Evolutionary conservation across 352 stramenopile genomes (phyloP).

Genomic region (Pythium aristosporum): DNA sequence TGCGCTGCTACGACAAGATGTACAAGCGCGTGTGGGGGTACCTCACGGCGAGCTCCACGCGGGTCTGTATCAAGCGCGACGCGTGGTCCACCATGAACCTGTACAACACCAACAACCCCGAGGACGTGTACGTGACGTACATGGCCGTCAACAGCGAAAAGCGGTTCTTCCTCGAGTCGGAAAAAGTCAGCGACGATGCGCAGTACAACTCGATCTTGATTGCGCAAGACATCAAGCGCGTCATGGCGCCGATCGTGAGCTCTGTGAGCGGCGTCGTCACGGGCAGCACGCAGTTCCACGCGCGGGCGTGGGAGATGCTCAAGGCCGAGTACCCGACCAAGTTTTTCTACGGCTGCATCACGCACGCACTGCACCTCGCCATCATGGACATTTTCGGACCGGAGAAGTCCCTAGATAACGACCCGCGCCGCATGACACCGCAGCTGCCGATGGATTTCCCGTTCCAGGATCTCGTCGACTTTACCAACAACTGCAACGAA

Average conservation of each 20-base stretch:
- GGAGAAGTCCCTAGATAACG: constrained; percentile 67
- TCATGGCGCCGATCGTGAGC: constrained; percentile 70
- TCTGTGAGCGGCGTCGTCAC: constrained; percentile 77
- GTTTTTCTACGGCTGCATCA: constrained; percentile 87
- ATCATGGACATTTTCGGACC: constrained; percentile 85
- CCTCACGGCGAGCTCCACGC: constrained; percentile 54
- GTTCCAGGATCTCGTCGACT: constrained; percentile 76
- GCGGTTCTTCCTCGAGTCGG: constrained; percentile 77
- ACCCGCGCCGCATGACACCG: constrained; percentile 61
- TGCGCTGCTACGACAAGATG: constrained; percentile 82
- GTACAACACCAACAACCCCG: constrained; percentile 67
- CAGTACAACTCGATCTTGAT: constrained; percentile 83
- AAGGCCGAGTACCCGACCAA: constrained; percentile 84
- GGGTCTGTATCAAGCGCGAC: constrained; percentile 77
- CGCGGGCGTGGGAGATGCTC: constrained; percentile 77
- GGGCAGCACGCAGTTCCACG: constrained; percentile 72
- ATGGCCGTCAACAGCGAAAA: constrained; percentile 80
- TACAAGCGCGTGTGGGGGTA: constrained; percentile 83
- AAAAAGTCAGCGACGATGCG: constrained; percentile 58
- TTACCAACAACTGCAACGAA: constrained; percentile 75
- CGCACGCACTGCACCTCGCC: constrained; percentile 70
- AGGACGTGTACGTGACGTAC: constrained; percentile 76
- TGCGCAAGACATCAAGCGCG: constrained; percentile 78
- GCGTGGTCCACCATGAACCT: constrained; percentile 80
- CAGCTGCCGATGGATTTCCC: constrained; percentile 73